A percentile compares a stretch with the other conserved stretches of the same genome.
Conservation (phyloP, 2,329 filamentous ascomycete genomes). For the Byssoonygena ceratinophila region DNA sequence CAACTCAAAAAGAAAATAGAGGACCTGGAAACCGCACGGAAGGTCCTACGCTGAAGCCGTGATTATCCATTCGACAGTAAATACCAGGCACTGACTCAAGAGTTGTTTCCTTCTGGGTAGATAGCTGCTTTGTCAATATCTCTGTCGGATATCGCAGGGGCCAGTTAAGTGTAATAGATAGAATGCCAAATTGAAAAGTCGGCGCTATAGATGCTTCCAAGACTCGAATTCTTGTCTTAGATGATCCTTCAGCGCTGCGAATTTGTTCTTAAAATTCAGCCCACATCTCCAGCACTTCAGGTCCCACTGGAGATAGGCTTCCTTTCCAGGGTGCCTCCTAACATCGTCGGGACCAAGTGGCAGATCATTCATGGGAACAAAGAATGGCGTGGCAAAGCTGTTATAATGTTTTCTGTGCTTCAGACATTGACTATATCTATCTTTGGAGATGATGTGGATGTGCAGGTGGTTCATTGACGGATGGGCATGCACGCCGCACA, state of each 20-base stretch:
- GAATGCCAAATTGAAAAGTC: background rate
- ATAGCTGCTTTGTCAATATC: background rate
- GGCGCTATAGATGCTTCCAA: conserved; percentile 56
- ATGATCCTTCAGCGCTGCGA: conserved; percentile 65
- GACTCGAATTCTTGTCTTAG: conserved; percentile 60
- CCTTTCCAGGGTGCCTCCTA: conserved; percentile 46
- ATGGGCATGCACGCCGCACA: conserved; percentile 70
- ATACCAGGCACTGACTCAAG: no score
- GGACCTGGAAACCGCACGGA: conserved; percentile 29
- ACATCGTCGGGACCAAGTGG: conserved; percentile 58
- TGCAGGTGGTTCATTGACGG: conserved; percentile 91
- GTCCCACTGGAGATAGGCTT: conserved; percentile 53
- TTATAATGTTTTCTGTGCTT: conserved; percentile 85
- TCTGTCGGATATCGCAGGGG: background rate
- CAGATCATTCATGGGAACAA: conserved; percentile 68
- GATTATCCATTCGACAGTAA: background rate
- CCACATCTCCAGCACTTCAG: conserved; percentile 80
- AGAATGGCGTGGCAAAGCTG: conserved; percentile 76
- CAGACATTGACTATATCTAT: conserved; percentile 61
- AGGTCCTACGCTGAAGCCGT: background rate
- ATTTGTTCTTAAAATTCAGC: conserved; percentile 60
- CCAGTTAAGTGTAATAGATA: background rate
- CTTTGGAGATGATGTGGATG: conserved; percentile 72
- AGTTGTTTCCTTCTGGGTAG: no score
- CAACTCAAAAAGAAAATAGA: conserved; percentile 39